Conservation (phyloP, 2,329 filamentous ascomycete species). For the Calycina herbarum region DNA sequence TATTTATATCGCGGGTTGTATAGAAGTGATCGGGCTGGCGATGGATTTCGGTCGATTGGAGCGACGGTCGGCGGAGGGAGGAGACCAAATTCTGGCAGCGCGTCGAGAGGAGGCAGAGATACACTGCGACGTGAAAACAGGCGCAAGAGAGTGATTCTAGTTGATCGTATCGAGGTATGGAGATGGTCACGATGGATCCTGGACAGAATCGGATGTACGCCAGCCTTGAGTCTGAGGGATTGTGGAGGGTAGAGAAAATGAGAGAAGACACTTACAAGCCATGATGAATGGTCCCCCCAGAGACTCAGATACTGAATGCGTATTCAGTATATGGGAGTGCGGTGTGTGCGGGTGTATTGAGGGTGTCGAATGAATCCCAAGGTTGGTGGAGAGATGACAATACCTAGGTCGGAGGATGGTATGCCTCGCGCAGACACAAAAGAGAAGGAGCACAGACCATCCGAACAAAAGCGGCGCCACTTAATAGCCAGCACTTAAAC, state of each 20-base stretch:
- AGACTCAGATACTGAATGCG: constrained; percentile 20
- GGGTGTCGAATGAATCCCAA: not conserved
- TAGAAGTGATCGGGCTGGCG: constrained; percentile 32
- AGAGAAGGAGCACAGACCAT: not conserved
- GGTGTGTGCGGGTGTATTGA: constrained; percentile 16
- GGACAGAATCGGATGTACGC: constrained; percentile 29
- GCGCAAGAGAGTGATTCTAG: constrained; percentile 17
- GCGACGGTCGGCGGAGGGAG: constrained; percentile 18
- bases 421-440: not conserved
- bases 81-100: constrained; percentile 16
- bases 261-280: constrained; percentile 42
- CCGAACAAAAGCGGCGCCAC: not conserved
- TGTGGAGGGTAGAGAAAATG: constrained; percentile 16
- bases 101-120: constrained; percentile 14
- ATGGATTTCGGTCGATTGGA: constrained; percentile 30
- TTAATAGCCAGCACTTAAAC: too few species aligned
- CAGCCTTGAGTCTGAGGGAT: constrained; percentile 26
- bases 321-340: constrained; percentile 14
- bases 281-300: constrained; percentile 36
- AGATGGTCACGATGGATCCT: constrained; percentile 24
- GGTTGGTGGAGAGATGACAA: constrained; percentile 8
- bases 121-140: constrained; percentile 11
- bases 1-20: constrained; percentile 28
- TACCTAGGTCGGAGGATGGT: constrained; percentile 2
- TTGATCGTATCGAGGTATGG: constrained; percentile 22